Evolutionary conservation across 2,329 filamentous ascomycete species (phyloP).

Genomic region (Cyphellophora europaea): DNA sequence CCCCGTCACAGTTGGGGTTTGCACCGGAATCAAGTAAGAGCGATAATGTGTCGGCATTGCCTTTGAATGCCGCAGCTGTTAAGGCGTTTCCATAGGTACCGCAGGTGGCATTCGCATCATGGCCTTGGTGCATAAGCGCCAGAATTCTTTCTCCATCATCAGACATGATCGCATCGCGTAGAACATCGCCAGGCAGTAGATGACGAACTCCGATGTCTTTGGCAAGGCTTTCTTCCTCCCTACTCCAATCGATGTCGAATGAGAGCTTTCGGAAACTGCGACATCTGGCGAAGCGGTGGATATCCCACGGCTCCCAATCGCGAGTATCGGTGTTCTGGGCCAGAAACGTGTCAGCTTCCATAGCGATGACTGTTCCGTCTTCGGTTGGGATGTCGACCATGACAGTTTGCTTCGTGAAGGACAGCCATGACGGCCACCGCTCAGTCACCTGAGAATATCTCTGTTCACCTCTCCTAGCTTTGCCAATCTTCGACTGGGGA

Average conservation of each 20-base stretch:
- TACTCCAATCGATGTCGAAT: conserved; percentile 5
- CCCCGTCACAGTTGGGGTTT: conserved; percentile 8
- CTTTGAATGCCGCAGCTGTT: conserved; percentile 11
- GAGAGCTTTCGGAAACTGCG: conserved; percentile 5
- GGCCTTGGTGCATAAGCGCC: conserved; percentile 1
- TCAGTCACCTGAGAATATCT: neutral
- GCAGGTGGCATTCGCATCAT: conserved; percentile 7
- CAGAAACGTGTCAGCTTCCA: neutral
- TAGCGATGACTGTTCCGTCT: neutral
- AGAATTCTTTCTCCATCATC: conserved; percentile 5
- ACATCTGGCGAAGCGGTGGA: conserved; percentile 7
- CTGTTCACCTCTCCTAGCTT: neutral
- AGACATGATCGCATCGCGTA: conserved; percentile 7
- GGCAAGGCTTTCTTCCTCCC: conserved; percentile 11
- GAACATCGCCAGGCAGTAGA: conserved; percentile 9
- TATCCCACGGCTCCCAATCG: conserved; percentile 4
- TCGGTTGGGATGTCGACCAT: neutral
- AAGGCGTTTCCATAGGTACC: conserved; percentile 12
- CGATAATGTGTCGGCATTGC: conserved; percentile 7
- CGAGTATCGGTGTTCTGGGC: neutral
- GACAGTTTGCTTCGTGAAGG: neutral
- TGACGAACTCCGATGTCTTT: conserved; percentile 10
- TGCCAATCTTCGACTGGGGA: too few relatives aligned
- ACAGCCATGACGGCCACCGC: neutral
- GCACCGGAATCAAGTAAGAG: conserved; percentile 10